phyloP scores from a whole-genome alignment of 352 stramenopile genomes.

The Pythium oligandrum region DNA sequence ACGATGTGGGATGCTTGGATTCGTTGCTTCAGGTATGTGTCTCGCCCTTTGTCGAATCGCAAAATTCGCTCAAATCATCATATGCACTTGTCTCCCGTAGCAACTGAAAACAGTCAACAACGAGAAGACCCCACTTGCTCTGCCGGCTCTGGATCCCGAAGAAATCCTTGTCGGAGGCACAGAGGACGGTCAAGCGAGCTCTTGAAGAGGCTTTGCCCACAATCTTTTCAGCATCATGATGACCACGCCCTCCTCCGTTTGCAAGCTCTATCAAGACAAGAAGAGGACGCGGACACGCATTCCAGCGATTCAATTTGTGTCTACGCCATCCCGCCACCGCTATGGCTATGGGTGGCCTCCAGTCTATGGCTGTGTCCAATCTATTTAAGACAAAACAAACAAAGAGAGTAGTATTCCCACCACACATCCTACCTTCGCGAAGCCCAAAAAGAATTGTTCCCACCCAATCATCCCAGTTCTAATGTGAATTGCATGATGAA shows the following conservation, averaged over 20 bases:
- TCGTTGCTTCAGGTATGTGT: slow-evolving; percentile 64
- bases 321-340: too few relatives aligned
- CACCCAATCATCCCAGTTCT: too few relatives aligned
- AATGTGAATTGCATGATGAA: too few relatives aligned
- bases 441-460: too few relatives aligned
- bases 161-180: slow-evolving; percentile 48
- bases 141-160: slow-evolving; percentile 49
- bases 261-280: too few relatives aligned
- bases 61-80: background rate
- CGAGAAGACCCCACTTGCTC: slow-evolving; percentile 28
- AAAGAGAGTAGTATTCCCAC: background rate
- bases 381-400: slow-evolving; percentile 24
- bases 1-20: slow-evolving; percentile 80
- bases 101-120: slow-evolving; percentile 57
- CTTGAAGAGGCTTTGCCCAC: background rate
- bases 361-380: background rate
- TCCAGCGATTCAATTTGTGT: too few relatives aligned
- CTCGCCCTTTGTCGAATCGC: too few relatives aligned
- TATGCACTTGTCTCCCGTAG: slow-evolving; percentile 12
- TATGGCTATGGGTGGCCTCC: too few relatives aligned
- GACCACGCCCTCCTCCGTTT: too few relatives aligned
- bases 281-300: too few relatives aligned
- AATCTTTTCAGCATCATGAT: too few relatives aligned
- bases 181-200: slow-evolving; percentile 22
- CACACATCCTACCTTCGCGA: too few relatives aligned